Conservation (phyloP, 768 basidiomycete genomes). For the Pulveroboletus sp. region DNA sequence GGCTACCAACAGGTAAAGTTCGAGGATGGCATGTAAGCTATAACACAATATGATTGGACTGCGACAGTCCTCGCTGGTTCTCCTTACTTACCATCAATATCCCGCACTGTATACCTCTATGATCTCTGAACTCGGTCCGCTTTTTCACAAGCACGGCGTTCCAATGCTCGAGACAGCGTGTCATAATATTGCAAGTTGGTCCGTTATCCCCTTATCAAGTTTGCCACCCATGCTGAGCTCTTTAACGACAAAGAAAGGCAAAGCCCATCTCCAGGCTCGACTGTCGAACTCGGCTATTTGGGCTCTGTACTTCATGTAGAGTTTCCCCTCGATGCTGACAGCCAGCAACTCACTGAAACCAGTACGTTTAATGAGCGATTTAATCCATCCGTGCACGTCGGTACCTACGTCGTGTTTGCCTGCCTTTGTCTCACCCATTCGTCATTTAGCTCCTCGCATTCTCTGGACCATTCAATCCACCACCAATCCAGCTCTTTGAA, state of each 20-base stretch:
- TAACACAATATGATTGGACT: conserved; percentile 1
- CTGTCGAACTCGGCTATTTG: conserved; percentile 79
- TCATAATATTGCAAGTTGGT: conserved; percentile 85
- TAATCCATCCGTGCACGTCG: conserved; percentile 51
- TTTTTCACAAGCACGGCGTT: conserved; percentile 69
- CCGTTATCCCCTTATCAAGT: conserved; percentile 26
- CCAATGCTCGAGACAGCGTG: conserved; percentile 86
- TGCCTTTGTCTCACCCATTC: not conserved
- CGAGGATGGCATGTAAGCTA: not conserved
- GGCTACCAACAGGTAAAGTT: conserved; percentile 72
- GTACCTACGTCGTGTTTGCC: not conserved
- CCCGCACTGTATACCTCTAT: conserved; percentile 80
- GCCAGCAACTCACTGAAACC: conserved; percentile 67
- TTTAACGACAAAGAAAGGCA: conserved; percentile 61
- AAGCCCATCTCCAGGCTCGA: conserved; percentile 63
- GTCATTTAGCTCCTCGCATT: conserved; percentile 62
- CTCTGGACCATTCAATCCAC: conserved; percentile 53
- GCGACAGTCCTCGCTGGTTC: conserved; percentile 52
- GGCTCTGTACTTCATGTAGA: conserved; percentile 73
- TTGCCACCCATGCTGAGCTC: conserved; percentile 7
- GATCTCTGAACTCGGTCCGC: conserved; percentile 64
- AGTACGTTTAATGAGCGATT: conserved; percentile 50
- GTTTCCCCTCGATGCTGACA: conserved; percentile 64
- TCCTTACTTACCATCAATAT: conserved; percentile 77
- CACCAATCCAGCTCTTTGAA: conserved; percentile 60